A percentile compares a stretch with the other conserved stretches of the same genome.
Evolutionary conservation across 2,329 filamentous ascomycete species (phyloP).

Genomic region (Trichoderma pleuroti): DNA sequence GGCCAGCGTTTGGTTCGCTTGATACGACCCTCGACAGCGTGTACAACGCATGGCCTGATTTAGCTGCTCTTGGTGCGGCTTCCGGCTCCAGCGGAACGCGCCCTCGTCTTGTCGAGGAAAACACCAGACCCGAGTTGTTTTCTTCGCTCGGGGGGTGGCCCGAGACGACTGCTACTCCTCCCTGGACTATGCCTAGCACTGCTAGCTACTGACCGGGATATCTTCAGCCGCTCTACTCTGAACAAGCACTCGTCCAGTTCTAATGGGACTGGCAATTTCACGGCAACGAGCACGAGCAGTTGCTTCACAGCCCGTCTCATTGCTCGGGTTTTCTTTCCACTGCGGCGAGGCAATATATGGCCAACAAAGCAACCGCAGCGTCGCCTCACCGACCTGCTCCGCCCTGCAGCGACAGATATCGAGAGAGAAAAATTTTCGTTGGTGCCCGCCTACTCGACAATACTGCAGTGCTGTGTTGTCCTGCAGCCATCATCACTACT

Average conservation of each 20-base stretch:
- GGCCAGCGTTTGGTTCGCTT: slow-evolving; percentile 13
- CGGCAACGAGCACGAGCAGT: not conserved
- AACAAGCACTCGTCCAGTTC: not conserved
- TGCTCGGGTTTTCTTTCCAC: not conserved
- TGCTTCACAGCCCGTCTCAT: not conserved
- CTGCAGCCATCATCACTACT: slow-evolving; percentile 43
- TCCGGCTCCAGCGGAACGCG: not conserved
- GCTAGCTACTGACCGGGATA: not conserved
- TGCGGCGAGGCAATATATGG: slow-evolving; percentile 1
- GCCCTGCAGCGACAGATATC: slow-evolving; percentile 3
- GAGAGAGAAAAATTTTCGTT: slow-evolving; percentile 17
- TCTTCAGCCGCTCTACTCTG: not conserved
- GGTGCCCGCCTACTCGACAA: slow-evolving; percentile 6
- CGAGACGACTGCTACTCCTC: not conserved
- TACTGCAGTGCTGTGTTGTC: slow-evolving; percentile 43
- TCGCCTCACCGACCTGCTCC: not conserved
- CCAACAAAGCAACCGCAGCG: not conserved
- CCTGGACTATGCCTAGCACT: not conserved
- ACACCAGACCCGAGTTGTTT: slow-evolving; percentile 11
- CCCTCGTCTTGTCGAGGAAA: not conserved
- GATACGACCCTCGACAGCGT: slow-evolving; percentile 8
- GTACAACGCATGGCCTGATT: slow-evolving; percentile 16
- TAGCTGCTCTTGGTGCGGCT: slow-evolving; percentile 8
- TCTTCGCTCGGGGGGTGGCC: not conserved
- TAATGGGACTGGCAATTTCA: not conserved